Conservation (phyloP, 169 alveolate species). For the Eimeria tenella region DNA sequence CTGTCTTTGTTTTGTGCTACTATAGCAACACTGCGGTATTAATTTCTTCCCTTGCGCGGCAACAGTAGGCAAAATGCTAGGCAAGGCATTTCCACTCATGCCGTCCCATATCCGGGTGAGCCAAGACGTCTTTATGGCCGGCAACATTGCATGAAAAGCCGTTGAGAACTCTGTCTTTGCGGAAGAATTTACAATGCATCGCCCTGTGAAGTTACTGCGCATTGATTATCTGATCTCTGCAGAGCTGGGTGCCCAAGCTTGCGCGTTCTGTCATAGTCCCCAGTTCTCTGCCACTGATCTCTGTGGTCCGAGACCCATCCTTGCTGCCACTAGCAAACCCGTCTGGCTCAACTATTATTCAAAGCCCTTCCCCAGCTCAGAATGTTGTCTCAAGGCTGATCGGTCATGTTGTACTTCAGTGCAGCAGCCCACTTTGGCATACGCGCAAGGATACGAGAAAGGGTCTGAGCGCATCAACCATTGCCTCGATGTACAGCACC, state of each 20-base stretch:
- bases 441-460: constrained; percentile 44
- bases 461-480: constrained; percentile 41
- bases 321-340: constrained; percentile 46
- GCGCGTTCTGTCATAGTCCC: constrained; percentile 72
- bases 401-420: constrained; percentile 70
- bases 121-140: not conserved
- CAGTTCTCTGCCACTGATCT: constrained; percentile 54
- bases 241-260: constrained; percentile 74
- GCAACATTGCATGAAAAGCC: not conserved
- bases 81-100: constrained; percentile 58
- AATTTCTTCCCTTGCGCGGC: constrained; percentile 72
- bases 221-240: not conserved
- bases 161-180: not conserved
- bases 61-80: constrained; percentile 49
- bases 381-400: constrained; percentile 54
- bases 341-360: not conserved
- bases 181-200: not conserved
- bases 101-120: constrained; percentile 77
- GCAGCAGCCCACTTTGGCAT: constrained; percentile 76
- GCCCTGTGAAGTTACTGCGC: not conserved
- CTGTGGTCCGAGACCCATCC: constrained; percentile 62
- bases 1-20: not conserved
- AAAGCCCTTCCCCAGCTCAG: constrained; percentile 74
- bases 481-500: constrained; percentile 69
- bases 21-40: constrained; percentile 78